Base-by-base conservation (phyloP, 108 stramenopile genomes). In the Skeletonema grethae region DNA sequence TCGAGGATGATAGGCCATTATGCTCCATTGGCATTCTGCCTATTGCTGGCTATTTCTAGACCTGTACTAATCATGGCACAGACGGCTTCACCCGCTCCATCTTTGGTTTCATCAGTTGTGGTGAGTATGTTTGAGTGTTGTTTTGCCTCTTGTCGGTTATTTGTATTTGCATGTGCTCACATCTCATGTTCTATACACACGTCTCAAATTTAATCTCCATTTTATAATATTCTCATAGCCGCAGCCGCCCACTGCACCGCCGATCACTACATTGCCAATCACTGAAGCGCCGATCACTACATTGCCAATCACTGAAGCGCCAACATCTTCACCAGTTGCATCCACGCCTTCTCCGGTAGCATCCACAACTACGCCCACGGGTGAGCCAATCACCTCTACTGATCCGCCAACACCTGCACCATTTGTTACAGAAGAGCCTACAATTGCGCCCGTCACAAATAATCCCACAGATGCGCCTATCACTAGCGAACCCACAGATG, bases 321-420 rank as follows among this genome's bases (percentile, higher is more conserved):
- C 35, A n/a, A n/a, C n/a, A n/a, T n/a, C n/a, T n/a, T n/a, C n/a
- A n/a, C n/a, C n/a, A 13, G 61, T 69, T 20, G 32, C 28, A 13
- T 25, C 18, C 5, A 34, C 59, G 10, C 46, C 64, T 35, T 12
- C 35, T 36, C 36, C 35, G 6, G 61, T 69, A 18, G 32, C 28
- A 7, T 25, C 18, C 11, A 34, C 59, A 20, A 46, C 48, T 35
- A 2, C 35, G 8, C 65, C 63, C 53, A 32, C 65, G 15, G 12
- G n/a, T 22, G 56, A 60, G 20, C 59, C 58, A 24, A 34, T 66
- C 18, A 25, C 11, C 41, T 66, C 72, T n/a, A n/a, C n/a, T 4
- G 28, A 20, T 60, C 24, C 72, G 35, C 70, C 41, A 0, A 43
- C 41, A n/a, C 41, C 15, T 43, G 15, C 41, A 13, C 41, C 35